These are phyloP conservation scores for Theobroma cacao DNA, from an alignment of 345 rosid species.

Conservation along the genomic window DNA sequence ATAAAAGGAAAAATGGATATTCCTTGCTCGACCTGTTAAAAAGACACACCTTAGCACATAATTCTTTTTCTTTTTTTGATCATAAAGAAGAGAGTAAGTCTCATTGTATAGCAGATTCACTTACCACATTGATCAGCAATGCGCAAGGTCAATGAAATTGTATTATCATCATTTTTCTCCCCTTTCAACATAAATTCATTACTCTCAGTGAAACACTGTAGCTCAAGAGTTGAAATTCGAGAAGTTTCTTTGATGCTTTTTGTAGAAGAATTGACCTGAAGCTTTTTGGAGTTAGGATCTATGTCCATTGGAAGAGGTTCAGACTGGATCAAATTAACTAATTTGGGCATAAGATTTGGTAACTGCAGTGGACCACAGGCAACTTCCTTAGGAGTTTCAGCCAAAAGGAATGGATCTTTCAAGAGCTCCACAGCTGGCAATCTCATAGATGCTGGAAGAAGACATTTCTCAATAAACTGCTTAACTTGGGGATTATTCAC, in stretches of 20 bases:
- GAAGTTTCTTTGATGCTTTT: conserved; percentile 40
- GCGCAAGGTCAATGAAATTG: conserved; percentile 54
- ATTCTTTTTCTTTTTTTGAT: background rate
- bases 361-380: conserved; percentile 19
- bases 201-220: conserved; percentile 38
- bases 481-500: conserved; percentile 65
- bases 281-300: conserved; percentile 40
- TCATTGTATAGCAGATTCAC: conserved; percentile 9
- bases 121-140: conserved; percentile 54
- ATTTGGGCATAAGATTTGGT: conserved; percentile 28
- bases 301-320: conserved; percentile 61
- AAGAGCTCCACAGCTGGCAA: conserved; percentile 68
- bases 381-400: conserved; percentile 40
- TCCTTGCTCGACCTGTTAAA: conserved; percentile 42
- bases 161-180: conserved; percentile 39
- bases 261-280: conserved; percentile 34
- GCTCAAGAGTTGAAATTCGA: conserved; percentile 42
- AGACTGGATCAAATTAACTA: conserved; percentile 25
- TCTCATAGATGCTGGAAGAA: conserved; percentile 64
- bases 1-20: conserved; percentile 68
- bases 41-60: background rate
- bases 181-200: conserved; percentile 61
- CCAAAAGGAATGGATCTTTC: conserved; percentile 68
- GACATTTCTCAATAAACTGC: conserved; percentile 87
- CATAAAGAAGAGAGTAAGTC: background rate